phyloP scores from a whole-genome alignment of 139 green algal species.

The Limnomonas spitsbergensis region DNA sequence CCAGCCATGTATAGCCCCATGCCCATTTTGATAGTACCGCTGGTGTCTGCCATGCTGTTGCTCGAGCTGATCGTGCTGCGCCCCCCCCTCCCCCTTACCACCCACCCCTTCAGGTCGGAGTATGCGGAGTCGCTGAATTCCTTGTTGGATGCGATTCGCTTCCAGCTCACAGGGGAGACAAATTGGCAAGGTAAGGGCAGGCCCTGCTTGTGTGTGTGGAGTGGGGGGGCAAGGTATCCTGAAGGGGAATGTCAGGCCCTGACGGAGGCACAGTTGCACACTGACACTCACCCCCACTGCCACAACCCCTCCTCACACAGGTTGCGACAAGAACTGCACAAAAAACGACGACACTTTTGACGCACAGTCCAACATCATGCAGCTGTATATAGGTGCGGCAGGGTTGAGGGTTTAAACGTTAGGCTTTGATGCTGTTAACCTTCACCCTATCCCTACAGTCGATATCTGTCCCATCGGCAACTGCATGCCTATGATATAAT shows the following conservation, averaged over 20 bases:
- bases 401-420: not conserved
- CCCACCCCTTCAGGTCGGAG: conserved; percentile 7
- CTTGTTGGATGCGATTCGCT: conserved; percentile 28
- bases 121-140: conserved; percentile 22
- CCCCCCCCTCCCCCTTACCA: too few relatives aligned
- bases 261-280: too few relatives aligned
- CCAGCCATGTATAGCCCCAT: too few relatives aligned
- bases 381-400: conserved; percentile 31
- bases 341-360: conserved; percentile 8
- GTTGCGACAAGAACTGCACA: not conserved
- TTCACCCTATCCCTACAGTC: too few relatives aligned
- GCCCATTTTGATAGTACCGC: too few relatives aligned
- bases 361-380: conserved; percentile 21
- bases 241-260: too few relatives aligned
- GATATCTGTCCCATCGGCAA: conserved; percentile 29
- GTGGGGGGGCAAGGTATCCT: too few relatives aligned
- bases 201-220: too few relatives aligned
- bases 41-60: too few relatives aligned
- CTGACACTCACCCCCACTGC: not conserved
- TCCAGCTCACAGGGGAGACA: conserved; percentile 36
- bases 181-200: conserved; percentile 23
- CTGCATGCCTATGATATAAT: not conserved
- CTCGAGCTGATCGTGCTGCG: too few relatives aligned
- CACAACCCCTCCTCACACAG: not conserved
- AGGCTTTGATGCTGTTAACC: not conserved